Evolutionary conservation across 2,329 filamentous ascomycete genomes (phyloP), one percentile per base, ranked within the genome.

Genomic region (Sodiomyces alkalinus): DNA sequence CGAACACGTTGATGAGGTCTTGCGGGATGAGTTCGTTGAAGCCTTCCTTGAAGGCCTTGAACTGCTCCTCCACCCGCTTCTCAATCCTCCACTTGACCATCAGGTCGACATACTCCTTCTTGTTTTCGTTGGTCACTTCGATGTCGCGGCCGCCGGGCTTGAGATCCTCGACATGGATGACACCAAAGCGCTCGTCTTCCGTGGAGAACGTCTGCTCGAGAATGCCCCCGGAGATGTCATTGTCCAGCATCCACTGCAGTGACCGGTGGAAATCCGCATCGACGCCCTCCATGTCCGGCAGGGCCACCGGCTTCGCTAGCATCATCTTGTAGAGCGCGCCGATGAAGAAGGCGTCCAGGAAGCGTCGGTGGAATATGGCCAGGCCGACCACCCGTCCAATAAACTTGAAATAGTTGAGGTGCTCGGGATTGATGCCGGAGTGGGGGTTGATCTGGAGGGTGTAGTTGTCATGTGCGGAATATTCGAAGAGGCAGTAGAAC

Each of bases 251-350:
- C 90, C 90, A 98, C 46, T 87, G 83, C 49, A 98, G 58, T 44
- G 87, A 96, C 33, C 87, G 76, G 55, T 98, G 87, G 62, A 96
- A 92, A 53, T 96, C 90, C 34, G 87, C 86, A 52, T 98, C 90
- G 20, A 98, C 90, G 57, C 90, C 90, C 58, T 98, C 90, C 90
- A 98, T 98, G 49, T 98, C 90, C 27, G 82, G 78, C 33, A 98
- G 65, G 3, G 78, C 63, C 17, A 98, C 90, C 44, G 83, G 76
- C 68, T 96, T 98, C 52, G 80, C 77, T 36, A 98, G 59, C 49
- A 98, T 80, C 90, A 98, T 98, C 68, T 98, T 98, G 70, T 98
- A 98, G 47, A 98, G 76, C 17, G 90, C 90, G 27, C 90, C 90
- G 48, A 98, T 96, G 56, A 98, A 98, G 65, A 98, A 98, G 19